Base-by-base conservation (phyloP, 345 rosid genomes). In the Salix suchowensis region DNA sequence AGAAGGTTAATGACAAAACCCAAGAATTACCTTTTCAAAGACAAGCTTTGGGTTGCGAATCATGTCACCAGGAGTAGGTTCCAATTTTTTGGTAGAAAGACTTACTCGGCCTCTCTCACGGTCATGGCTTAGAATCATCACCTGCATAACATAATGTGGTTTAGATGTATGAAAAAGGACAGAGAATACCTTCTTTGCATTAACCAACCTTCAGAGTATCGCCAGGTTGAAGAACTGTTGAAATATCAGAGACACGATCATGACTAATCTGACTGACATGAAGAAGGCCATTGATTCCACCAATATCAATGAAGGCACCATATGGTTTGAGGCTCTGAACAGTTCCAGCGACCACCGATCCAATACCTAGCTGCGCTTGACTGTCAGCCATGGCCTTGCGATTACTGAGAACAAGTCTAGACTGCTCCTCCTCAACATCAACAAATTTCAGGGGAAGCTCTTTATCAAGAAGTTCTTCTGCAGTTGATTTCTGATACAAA, bases 21-120 rank as follows among this genome's bases (percentile, higher is more conserved):
- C 19, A 46, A 34, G 52, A 48, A 50, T 80, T 84, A 96, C 99
- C 99, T 96, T 96, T 86, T 96, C 99, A 61, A 96, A 93, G 65
- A 96, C 98, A 84, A 93, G 98, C 76, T 87, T 92, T 67, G 99
- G 99, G 78, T 96, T 96, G 82, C 98, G 94, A 78, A 93, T 88
- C 99, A 96, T 96, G 82, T 96, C 98, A 62, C 98, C 98, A 1
- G 99, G 99, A 72, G 99, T 96, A 21, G 99, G 99, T 79, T 96
- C 98, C 62, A 96, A 80, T 84, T 96, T 96, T 89, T 96, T 96
- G 34, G 99, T 96, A 58, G 97, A 93, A 79, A 93, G 94, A 88
- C 99, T 93, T 80, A 96, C 97, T 81, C 98, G 83, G 79, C 96
- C 98, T 83, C 98, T 89, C 82, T 90, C 99, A 24, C 97, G 96